Evolutionary conservation across 2,329 filamentous ascomycete genomes (phyloP), one percentile per base, ranked within the genome.

Genomic region (Phyllosticta citrichinensis): DNA sequence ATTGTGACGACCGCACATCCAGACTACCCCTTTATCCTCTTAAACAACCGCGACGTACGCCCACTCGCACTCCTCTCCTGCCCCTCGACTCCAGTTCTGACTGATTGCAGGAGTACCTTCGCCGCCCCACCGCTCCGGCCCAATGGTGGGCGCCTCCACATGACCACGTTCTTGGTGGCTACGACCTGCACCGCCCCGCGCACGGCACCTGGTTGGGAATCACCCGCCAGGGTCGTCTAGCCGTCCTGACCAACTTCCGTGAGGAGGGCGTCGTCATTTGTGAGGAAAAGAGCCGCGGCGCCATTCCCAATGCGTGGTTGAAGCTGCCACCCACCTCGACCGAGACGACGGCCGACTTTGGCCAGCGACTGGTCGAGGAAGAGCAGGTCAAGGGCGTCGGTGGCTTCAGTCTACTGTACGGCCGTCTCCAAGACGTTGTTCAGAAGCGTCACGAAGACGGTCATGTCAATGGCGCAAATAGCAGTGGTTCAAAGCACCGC

Each of bases 131-230:
- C 22, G 79, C 81, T 33, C 73, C 74, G 35, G 83, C 81, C 62
- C 72, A 76, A 65, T 87, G 82, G 82, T 87, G 84, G 84, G 30
- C 53, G 24, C 77, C 80, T 52, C 66, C 74, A 12, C 71, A 82
- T 65, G 66, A 71, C 17, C 75, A 85, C 63, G 79, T 87, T 60
- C 75, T 87, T 6, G 83, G 82, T 30, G 83, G 83, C 22, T 82
- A 83, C 53, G 84, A 87, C 68, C 76, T 86, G 11, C 81, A 84
- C 55, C 81, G 84, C 25, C 69, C 78, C 14, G 80, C 77, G 50
- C 81, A 83, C 60, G 84, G 84, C 22, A 87, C 84, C 63, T 87
- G 84, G 84, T 79, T 87, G 55, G 84, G 83, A 20, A 76, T 87
- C 61, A 86, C 83, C 9, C 78, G 75, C 33, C 77, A 84, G 64